A percentile compares a stretch with the other conserved stretches of the same genome.
Conservation (phyloP, 805 yeast genomes). For the Myxozyma mucilagina region DNA sequence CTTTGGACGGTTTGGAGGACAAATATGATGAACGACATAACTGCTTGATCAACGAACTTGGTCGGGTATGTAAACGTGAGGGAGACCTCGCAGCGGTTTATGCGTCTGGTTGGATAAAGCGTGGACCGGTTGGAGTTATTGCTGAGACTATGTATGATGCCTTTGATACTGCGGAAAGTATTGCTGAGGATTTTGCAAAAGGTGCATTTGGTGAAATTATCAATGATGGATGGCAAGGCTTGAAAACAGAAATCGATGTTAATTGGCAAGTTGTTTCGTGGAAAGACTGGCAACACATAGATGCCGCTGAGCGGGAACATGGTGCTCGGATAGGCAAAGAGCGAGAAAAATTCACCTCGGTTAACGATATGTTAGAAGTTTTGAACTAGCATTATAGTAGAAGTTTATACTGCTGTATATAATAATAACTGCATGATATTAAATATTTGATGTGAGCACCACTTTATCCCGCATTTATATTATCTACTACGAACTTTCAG, state of each 20-base stretch:
- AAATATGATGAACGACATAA: slow-evolving; percentile 49
- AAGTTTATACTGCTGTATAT: background rate
- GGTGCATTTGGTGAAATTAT: slow-evolving; percentile 12
- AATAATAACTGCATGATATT: too few relatives aligned
- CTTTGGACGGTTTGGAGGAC: slow-evolving; percentile 59
- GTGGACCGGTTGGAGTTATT: slow-evolving; percentile 86
- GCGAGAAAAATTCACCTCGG: slow-evolving; percentile 56
- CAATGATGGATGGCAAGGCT: slow-evolving; percentile 39
- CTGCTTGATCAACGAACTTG: slow-evolving; percentile 29
- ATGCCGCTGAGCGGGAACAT: slow-evolving; percentile 50
- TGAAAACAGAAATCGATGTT: slow-evolving; percentile 30
- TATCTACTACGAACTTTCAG: too few relatives aligned
- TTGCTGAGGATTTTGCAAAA: slow-evolving; percentile 52
- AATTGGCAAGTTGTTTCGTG: slow-evolving; percentile 49
- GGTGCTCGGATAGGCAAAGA: slow-evolving; percentile 56
- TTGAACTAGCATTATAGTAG: slow-evolving; percentile 1
- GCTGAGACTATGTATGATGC: slow-evolving; percentile 88
- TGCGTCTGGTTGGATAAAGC: slow-evolving; percentile 87
- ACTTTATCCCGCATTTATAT: too few relatives aligned
- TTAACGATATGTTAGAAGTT: slow-evolving; percentile 50
- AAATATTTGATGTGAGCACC: too few relatives aligned
- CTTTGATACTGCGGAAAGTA: slow-evolving; percentile 65
- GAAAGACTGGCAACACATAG: slow-evolving; percentile 66
- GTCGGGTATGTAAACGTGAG: slow-evolving; percentile 8
- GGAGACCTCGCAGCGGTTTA: slow-evolving; percentile 46